Base-by-base conservation (phyloP, 495 filamentous ascomycete species). In the Tuber brumale region DNA sequence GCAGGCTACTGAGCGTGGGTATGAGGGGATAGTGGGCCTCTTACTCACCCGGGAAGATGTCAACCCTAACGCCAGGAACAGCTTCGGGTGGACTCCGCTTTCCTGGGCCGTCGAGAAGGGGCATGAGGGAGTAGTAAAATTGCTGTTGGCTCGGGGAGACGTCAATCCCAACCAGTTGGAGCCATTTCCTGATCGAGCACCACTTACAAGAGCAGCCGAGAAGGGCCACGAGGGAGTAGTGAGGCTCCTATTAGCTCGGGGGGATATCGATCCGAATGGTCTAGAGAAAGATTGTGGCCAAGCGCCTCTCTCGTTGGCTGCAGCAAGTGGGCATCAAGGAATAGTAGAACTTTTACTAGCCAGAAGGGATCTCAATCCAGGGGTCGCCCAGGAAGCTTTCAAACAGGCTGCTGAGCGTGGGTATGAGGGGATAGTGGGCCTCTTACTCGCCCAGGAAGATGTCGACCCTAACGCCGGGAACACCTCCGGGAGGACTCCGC, bases 231-330 rank as follows among this genome's bases (percentile, higher is more conserved):
- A 81, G 39, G 72, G 69, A 23, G 77, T 83, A 6, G 81, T 83
- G 44, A 72, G 70, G 51, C 70, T 83, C 12, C 71, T 86, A 7
- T 72, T 84, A 31, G 74, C 42, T 3, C 79, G 57, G 31, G 66
- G 72, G 19, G 80, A 75, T 23, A 70, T 81, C 35, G 51, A 78
- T 16, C 66, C 70, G 8, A 72, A 81, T 48, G 14, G 27, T 18
- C 70, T 66, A 46, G 80, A 61, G 73, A 73, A 85, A 18, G 71
- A 19, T 42, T n/a, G 78, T 66, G 74, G 77, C 35, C 81, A 81
- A 45, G 85, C 83, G 3, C 83, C 86, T 46, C 81, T 87, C 61
- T 84, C 77, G 18, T 84, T 74, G 77, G 86, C 85, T 35, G 84
- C 84, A 35, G 79, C 75, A 70, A 75, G 76, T 37, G 86, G 85